Conservation (phyloP, 352 stramenopile species). For the Phytophthora hybrid region DNA sequence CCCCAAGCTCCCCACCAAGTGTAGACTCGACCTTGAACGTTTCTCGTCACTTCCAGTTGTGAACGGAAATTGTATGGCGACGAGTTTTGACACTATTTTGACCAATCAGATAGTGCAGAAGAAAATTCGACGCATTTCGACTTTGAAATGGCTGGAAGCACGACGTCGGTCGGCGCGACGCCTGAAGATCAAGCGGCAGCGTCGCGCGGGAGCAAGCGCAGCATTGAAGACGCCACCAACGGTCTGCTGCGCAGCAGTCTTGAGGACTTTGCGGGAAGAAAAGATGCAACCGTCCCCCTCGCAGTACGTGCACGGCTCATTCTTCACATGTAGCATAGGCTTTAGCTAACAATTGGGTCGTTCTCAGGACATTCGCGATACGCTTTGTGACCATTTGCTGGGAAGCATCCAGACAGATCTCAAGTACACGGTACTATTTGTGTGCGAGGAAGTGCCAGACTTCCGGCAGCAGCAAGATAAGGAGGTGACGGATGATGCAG, state of each 20-base stretch:
- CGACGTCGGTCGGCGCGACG: constrained; percentile 54
- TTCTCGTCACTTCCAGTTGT: constrained; percentile 79
- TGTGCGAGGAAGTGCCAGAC: constrained; percentile 77
- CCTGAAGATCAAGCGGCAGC: constrained; percentile 34
- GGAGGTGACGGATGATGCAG: constrained; percentile 1
- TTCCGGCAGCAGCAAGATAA: constrained; percentile 28
- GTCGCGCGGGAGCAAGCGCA: constrained; percentile 38
- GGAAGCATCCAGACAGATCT: constrained; percentile 64
- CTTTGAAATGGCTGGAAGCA: constrained; percentile 60
- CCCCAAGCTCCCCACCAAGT: constrained; percentile 14
- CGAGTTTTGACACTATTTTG: constrained; percentile 20
- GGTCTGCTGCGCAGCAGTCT: constrained; percentile 45
- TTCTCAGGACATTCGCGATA: constrained; percentile 67
- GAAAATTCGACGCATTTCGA: constrained; percentile 23
- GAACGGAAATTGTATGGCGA: constrained; percentile 7
- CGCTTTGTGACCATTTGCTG: constrained; percentile 71
- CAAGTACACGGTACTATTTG: constrained; percentile 71
- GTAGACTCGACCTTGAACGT: constrained; percentile 34
- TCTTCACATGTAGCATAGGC: not conserved
- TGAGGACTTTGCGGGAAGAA: constrained; percentile 47
- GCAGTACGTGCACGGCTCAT: constrained; percentile 40
- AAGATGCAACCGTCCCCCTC: constrained; percentile 54
- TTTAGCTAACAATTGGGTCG: constrained; percentile 6
- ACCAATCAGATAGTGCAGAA: constrained; percentile 39
- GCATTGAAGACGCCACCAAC: constrained; percentile 26